These are phyloP conservation scores for Miamiensis avidus DNA, from an alignment of 169 alveolate genomes.

Conservation along the genomic window DNA sequence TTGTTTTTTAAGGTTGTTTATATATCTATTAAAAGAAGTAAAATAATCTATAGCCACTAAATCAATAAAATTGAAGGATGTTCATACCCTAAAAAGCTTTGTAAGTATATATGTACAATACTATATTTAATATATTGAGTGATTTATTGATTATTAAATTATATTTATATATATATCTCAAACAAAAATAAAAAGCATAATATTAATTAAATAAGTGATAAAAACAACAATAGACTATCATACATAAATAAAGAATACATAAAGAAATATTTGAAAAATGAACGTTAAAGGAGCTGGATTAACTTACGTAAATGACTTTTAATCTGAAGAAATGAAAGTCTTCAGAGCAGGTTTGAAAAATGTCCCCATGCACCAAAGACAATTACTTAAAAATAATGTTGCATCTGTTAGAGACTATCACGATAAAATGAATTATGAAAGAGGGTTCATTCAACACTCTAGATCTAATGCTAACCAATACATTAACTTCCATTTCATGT, in stretches of 20 bases:
- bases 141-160: no score
- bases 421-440: slow-evolving; percentile 43
- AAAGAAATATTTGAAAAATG: slow-evolving; percentile 19
- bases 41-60: no score
- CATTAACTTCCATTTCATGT: slow-evolving; percentile 70
- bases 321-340: slow-evolving; percentile 63
- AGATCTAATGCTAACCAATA: slow-evolving; percentile 68
- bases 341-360: slow-evolving; percentile 74
- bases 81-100: no score
- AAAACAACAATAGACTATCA: no score
- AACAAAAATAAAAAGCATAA: neutral
- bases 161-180: no score
- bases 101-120: neutral
- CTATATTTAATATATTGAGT: no score
- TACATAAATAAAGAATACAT: neutral
- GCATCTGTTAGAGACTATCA: slow-evolving; percentile 47
- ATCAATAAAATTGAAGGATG: no score
- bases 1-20: no score
- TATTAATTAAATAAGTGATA: no score
- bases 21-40: no score
- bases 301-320: slow-evolving; percentile 56
- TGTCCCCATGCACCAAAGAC: slow-evolving; percentile 52
- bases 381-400: slow-evolving; percentile 46
- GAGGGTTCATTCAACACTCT: slow-evolving; percentile 75
- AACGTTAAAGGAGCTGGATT: slow-evolving; percentile 61